These are phyloP conservation scores for Cladosporium phlei DNA, from an alignment of 2,329 filamentous ascomycete species.

Conservation along the genomic window DNA sequence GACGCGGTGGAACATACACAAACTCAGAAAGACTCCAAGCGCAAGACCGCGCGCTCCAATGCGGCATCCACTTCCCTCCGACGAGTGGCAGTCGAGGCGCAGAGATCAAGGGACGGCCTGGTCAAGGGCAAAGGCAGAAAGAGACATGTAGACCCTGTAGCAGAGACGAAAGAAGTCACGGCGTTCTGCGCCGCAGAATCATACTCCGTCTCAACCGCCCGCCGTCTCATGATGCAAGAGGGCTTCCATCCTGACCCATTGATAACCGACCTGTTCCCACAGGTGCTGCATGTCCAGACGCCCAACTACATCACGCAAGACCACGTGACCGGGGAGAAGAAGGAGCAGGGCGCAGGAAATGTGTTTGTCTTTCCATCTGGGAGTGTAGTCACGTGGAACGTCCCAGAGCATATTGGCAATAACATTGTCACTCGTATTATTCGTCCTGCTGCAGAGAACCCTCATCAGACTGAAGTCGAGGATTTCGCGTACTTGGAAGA, in stretches of 20 bases:
- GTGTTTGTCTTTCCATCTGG: conserved; percentile 95
- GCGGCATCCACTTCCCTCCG: conserved; percentile 70
- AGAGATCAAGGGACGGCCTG: conserved; percentile 54
- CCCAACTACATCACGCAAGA: conserved; percentile 35
- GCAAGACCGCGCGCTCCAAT: conserved; percentile 47
- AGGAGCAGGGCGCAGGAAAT: conserved; percentile 54
- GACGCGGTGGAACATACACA: conserved; percentile 11
- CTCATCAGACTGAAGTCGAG: conserved; percentile 77
- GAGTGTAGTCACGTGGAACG: conserved; percentile 86
- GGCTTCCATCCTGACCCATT: conserved; percentile 61
- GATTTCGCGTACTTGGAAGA: conserved; percentile 85
- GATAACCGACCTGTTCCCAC: conserved; percentile 58
- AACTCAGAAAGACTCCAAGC: conserved; percentile 37
- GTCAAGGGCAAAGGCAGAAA: conserved; percentile 44
- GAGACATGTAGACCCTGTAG: conserved; percentile 43
- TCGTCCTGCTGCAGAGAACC: conserved; percentile 68
- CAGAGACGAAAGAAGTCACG: conserved; percentile 50
- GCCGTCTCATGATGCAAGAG: conserved; percentile 52
- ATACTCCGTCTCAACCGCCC: conserved; percentile 57
- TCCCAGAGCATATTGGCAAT: conserved; percentile 69
- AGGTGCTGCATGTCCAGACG: conserved; percentile 58
- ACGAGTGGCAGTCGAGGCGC: conserved; percentile 80
- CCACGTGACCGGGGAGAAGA: conserved; percentile 42
- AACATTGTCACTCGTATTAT: conserved; percentile 67
- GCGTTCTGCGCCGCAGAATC: conserved; percentile 65